phyloP scores from a whole-genome alignment of 2,329 filamentous ascomycete genomes.

The Aspergillus niger region DNA sequence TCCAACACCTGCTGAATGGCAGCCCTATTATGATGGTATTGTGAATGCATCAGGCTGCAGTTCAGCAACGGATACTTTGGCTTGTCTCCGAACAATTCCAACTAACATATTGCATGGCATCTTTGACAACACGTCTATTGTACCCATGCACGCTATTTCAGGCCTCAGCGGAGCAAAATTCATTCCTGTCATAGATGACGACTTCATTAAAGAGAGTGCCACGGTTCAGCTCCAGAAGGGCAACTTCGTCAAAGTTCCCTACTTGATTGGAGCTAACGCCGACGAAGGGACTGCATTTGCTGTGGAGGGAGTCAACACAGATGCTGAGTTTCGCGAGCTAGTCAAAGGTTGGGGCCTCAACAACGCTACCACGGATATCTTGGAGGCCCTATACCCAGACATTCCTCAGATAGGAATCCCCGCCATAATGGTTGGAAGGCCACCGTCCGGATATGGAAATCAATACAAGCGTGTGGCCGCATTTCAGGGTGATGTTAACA shows the following conservation, averaged over 20 bases:
- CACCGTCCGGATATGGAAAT: background rate
- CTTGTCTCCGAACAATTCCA: conserved; percentile 7
- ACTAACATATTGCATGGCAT: background rate
- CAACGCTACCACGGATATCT: background rate
- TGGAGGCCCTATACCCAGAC: background rate
- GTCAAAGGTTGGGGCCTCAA: background rate
- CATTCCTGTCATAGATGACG: conserved; percentile 11
- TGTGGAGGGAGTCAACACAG: background rate
- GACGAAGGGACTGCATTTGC: background rate
- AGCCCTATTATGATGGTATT: conserved; percentile 11
- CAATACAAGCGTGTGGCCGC: background rate
- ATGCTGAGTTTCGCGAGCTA: background rate
- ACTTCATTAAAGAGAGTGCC: background rate
- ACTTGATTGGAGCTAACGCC: background rate
- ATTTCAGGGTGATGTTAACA: background rate
- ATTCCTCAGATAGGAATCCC: background rate
- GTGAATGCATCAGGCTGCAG: conserved; percentile 12
- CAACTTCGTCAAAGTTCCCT: conserved; percentile 2
- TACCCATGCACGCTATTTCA: too few species aligned
- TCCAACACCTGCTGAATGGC: conserved; percentile 6
- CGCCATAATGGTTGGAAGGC: background rate
- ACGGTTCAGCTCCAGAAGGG: background rate
- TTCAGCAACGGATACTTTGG: background rate
- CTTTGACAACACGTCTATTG: background rate
- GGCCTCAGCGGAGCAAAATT: background rate